These are phyloP conservation scores for Peltaster fructicola DNA, from an alignment of 2,329 filamentous ascomycete species.

Conservation along the genomic window DNA sequence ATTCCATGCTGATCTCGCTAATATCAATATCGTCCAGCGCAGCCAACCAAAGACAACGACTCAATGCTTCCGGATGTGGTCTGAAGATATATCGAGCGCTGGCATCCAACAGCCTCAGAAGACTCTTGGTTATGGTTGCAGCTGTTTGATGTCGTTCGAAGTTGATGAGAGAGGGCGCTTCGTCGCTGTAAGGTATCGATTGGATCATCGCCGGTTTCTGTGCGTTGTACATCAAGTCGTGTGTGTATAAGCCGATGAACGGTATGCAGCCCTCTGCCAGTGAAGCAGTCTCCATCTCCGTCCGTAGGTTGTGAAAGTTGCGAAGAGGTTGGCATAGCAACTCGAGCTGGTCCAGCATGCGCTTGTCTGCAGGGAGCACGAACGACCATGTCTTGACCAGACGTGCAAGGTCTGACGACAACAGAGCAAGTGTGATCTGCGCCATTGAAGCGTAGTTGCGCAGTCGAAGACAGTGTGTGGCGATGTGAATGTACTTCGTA, in stretches of 20 bases:
- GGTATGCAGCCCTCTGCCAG: constrained; percentile 61
- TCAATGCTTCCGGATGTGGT: constrained; percentile 58
- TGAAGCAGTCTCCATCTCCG: constrained; percentile 51
- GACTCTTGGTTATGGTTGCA: constrained; percentile 60
- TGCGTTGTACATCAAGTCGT: constrained; percentile 66
- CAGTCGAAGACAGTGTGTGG: constrained; percentile 53
- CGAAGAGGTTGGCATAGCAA: constrained; percentile 55
- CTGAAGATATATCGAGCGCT: constrained; percentile 58
- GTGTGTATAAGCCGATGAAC: constrained; percentile 66
- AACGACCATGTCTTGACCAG: constrained; percentile 54
- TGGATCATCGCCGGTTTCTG: constrained; percentile 60
- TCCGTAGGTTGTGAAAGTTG: constrained; percentile 60
- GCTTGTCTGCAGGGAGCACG: constrained; percentile 46
- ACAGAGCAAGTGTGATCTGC: constrained; percentile 60
- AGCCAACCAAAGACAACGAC: constrained; percentile 72
- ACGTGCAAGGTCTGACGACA: constrained; percentile 53
- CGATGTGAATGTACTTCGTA: constrained; percentile 69
- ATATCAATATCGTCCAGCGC: constrained; percentile 64
- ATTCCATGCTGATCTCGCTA: constrained; percentile 12
- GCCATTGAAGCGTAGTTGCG: constrained; percentile 75
- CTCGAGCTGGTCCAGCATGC: constrained; percentile 52
- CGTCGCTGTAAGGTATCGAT: constrained; percentile 14
- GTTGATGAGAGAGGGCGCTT: constrained; percentile 42
- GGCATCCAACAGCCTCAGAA: constrained; percentile 61
- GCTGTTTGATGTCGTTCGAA: constrained; percentile 67